A percentile compares a stretch with the other conserved stretches of the same genome.
Evolutionary conservation across 495 filamentous ascomycete species (phyloP).

Genomic region (Hypoxylon crocopeplum): DNA sequence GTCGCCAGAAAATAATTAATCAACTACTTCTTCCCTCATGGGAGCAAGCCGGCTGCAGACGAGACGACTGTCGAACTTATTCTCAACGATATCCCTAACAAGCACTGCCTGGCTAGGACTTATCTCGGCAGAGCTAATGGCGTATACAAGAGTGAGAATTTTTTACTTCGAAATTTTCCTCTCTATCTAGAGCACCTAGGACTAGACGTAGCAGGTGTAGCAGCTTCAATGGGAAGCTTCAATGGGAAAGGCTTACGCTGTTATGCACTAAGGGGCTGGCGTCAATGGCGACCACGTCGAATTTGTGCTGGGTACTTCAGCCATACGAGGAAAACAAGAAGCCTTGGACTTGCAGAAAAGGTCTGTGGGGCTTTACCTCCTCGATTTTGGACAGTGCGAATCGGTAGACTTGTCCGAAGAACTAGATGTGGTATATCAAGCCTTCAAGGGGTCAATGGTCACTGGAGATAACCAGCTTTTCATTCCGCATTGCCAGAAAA

Average conservation of each 20-base stretch:
- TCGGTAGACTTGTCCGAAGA: constrained; percentile 17
- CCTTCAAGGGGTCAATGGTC: constrained; percentile 30
- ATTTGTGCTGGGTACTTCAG: constrained; percentile 41
- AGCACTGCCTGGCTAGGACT: constrained; percentile 35
- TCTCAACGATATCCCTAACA: constrained; percentile 29
- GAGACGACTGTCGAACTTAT: constrained; percentile 12
- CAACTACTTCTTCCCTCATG: constrained; percentile 26
- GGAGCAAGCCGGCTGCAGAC: background rate
- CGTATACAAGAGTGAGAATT: background rate
- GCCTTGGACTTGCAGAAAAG: constrained; percentile 2
- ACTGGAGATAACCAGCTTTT: constrained; percentile 30
- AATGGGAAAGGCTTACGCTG: constrained; percentile 40
- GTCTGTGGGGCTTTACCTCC: constrained; percentile 20
- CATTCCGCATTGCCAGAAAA: constrained; percentile 26
- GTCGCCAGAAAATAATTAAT: constrained; percentile 22
- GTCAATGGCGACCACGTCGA: constrained; percentile 42
- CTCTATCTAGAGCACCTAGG: constrained; percentile 28
- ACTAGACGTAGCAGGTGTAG: constrained; percentile 16
- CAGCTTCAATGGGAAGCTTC: constrained; percentile 30
- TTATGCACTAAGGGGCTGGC: constrained; percentile 41
- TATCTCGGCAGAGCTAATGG: constrained; percentile 29
- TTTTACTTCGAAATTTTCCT: constrained; percentile 38
- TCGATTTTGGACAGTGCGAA: constrained; percentile 34
- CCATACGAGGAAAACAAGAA: background rate
- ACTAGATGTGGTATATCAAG: constrained; percentile 25